These are phyloP conservation scores for Rhizomucor pusillus DNA, from an alignment of 371 early-diverging fungal genomes.

Conservation along the genomic window DNA sequence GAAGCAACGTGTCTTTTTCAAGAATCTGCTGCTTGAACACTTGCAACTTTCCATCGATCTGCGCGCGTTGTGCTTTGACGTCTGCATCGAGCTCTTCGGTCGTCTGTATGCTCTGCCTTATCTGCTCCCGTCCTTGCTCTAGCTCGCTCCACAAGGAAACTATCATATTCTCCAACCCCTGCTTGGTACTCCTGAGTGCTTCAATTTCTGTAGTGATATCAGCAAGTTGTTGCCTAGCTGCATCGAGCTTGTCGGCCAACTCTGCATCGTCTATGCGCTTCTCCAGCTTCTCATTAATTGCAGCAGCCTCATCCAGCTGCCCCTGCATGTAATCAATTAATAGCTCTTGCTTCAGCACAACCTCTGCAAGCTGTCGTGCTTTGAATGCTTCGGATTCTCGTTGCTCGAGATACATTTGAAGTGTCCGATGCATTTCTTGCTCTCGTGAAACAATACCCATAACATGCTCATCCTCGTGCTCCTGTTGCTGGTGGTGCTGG, in stretches of 20 bases:
- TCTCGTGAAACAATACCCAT: no score
- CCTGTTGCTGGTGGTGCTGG: background rate
- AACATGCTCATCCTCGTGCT: background rate
- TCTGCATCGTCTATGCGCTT: slow-evolving; percentile 5
- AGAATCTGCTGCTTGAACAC: slow-evolving; percentile 11
- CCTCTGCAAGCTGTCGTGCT: slow-evolving; percentile 20
- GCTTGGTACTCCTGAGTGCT: slow-evolving; percentile 8
- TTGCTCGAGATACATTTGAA: slow-evolving; percentile 13
- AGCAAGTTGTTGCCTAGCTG: slow-evolving; percentile 3
- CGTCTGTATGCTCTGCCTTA: slow-evolving; percentile 1
- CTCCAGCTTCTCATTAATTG: slow-evolving; percentile 6
- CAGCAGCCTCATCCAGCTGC: slow-evolving; percentile 1
- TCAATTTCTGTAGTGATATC: slow-evolving; percentile 3
- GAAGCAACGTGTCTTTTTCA: slow-evolving; percentile 13
- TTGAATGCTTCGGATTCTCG: slow-evolving; percentile 17
- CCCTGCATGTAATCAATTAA: slow-evolving; percentile 18
- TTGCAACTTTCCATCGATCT: slow-evolving; percentile 19
- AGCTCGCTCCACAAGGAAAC: slow-evolving; percentile 7
- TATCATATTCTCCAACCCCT: slow-evolving; percentile 9
- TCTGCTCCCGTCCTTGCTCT: slow-evolving; percentile 4
- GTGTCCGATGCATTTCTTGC: slow-evolving; percentile 7
- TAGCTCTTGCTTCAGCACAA: slow-evolving; percentile 30
- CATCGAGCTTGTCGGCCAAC: slow-evolving; percentile 1
- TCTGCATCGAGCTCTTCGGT: slow-evolving; percentile 2
- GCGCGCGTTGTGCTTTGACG: slow-evolving; percentile 9